Evolutionary conservation across 768 basidiomycete genomes (phyloP), one percentile per base, ranked within the genome.

Genomic region (Rhizopogon vinicolor): DNA sequence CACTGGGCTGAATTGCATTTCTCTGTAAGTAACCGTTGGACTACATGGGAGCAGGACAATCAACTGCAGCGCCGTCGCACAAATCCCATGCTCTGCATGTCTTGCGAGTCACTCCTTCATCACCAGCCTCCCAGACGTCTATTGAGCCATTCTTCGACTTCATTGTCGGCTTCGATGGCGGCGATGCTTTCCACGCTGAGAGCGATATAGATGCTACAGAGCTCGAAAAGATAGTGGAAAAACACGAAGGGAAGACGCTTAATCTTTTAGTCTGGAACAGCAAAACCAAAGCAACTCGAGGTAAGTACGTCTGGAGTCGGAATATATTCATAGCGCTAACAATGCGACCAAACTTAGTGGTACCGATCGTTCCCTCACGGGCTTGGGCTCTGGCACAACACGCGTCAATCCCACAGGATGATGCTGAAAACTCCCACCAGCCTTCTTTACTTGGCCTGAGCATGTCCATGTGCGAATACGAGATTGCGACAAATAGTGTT

Each of bases 81-180:
- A 37, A 68, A 44, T 62, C 64, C 6, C 84, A 79, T 57, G 91
- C 85, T 2, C 74, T 97, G 9, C 94, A 98, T 67, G 89, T 94
- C 58, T 75, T 97, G 54, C 85, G 94, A 53, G 93, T 97, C 31
- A 93, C 92, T 1, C 89, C 93, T 1, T 80, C 81, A 5, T 94
- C 91, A 1, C 97, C 97, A 6, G 92, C 96, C 0, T 91, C 91
- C 0, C 78, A 86, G 56, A 91, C 92, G 89, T 65, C 81, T 81
- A 77, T 87, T 40, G 85, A 89, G 66, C 91, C 96, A 3, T 95
- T 93, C 74, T 99, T 99, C 64, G 97, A 98, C 75, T 98, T 97
- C 68, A 82, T 99, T 19, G 86, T 97, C 41, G 97, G 96, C 9
- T 89, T 93, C 55, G 70, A 70, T 42, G 86, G 93, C 66, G 89